Percentiles rank a stretch among this genome's conserved stretches.
phyloP scores from a whole-genome alignment of 2,329 filamentous ascomycete genomes.

The Cryphonectria naterciae region DNA sequence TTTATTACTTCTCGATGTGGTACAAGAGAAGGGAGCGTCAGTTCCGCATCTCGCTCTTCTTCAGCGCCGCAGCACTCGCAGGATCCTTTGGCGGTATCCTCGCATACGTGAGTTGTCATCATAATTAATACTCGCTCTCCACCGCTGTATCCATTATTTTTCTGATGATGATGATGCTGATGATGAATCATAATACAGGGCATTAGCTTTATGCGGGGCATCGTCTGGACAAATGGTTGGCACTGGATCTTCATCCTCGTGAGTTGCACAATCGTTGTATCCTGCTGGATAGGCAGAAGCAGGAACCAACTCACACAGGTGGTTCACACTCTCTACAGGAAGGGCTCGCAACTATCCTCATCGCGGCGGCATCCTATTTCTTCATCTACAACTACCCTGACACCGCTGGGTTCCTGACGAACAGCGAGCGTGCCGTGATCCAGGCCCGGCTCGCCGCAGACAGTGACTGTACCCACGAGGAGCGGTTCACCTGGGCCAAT shows the following conservation, averaged over 20 bases:
- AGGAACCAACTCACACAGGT: background rate
- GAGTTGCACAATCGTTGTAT: conserved; percentile 22
- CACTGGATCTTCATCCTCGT: conserved; percentile 65
- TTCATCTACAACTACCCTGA: conserved; percentile 70
- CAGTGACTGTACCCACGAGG: conserved; percentile 70
- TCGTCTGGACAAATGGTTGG: conserved; percentile 58
- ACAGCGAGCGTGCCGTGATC: conserved; percentile 60
- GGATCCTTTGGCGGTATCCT: conserved; percentile 62
- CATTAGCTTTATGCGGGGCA: conserved; percentile 57
- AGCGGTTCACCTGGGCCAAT: conserved; percentile 70
- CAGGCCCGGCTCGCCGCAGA: conserved; percentile 67
- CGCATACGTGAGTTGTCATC: conserved; percentile 50
- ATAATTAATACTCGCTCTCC: background rate
- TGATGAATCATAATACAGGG: conserved; percentile 40
- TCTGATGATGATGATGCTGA: background rate
- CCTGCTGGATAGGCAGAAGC: background rate
- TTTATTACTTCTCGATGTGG: conserved; percentile 58
- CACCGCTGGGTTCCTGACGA: conserved; percentile 60
- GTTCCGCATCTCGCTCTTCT: conserved; percentile 60
- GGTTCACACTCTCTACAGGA: conserved; percentile 43
- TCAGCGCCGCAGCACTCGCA: conserved; percentile 57
- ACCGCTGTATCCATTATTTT: no score
- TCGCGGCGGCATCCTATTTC: conserved; percentile 55
- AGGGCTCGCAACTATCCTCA: conserved; percentile 58
- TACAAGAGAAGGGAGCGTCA: conserved; percentile 59